Percentiles rank a stretch among this genome's conserved stretches.
Conservation (phyloP, 2,329 filamentous ascomycete genomes). For the Calonectria pseudoturangicola region DNA sequence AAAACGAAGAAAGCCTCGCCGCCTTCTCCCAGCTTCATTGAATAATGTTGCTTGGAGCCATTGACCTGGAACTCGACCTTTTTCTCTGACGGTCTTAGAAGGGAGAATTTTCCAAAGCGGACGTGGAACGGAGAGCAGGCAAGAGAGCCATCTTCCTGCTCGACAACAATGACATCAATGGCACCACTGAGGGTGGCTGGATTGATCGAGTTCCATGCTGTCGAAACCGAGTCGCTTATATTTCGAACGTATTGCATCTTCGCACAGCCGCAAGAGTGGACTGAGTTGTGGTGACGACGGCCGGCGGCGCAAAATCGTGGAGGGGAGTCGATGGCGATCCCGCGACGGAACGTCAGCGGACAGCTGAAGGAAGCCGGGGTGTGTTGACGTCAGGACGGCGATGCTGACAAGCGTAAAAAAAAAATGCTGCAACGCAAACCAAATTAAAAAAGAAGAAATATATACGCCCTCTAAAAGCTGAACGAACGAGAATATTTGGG, state of each 20-base stretch:
- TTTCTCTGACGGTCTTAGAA: constrained; percentile 96
- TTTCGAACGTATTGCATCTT: constrained; percentile 98
- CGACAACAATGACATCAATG: constrained; percentile 98
- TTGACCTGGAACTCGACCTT: constrained; percentile 99
- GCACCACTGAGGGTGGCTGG: constrained; percentile 97
- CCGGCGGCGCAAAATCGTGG: constrained; percentile 9
- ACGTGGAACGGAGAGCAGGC: constrained; percentile 98
- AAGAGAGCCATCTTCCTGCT: constrained; percentile 92
- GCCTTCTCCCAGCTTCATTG: constrained; percentile 98
- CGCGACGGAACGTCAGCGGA: constrained; percentile 30
- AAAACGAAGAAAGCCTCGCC: constrained; percentile 99
- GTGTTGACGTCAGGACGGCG: constrained; percentile 34
- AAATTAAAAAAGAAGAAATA: background rate
- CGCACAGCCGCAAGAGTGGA: constrained; percentile 28
- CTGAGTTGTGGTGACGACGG: constrained; percentile 3
- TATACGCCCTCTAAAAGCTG: background rate
- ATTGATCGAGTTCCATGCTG: constrained; percentile 99
- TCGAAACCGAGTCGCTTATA: constrained; percentile 95
- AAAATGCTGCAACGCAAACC: background rate
- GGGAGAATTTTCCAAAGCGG: constrained; percentile 98
- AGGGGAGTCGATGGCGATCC: constrained; percentile 28
- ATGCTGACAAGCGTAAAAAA: background rate
- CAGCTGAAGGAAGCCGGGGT: constrained; percentile 28
- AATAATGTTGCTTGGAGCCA: constrained; percentile 90
- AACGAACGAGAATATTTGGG: constrained; percentile 16